A percentile compares a stretch with the other conserved stretches of the same genome.
Evolutionary conservation across 116 monocot genomes (phyloP).

Genomic region (Dioscorea cayenensis): DNA sequence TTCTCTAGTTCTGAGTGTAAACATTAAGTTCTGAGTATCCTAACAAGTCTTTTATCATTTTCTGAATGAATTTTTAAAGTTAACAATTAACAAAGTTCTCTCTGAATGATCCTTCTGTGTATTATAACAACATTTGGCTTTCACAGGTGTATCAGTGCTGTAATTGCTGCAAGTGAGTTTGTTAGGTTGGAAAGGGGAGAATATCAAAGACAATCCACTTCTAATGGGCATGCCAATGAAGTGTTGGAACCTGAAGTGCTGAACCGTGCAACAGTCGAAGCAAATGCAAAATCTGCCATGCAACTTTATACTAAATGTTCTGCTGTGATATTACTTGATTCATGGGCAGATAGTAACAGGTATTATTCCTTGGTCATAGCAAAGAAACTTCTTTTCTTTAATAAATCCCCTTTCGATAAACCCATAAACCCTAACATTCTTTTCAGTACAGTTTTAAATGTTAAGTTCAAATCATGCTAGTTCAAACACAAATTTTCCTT

Average conservation of each 20-base stretch:
- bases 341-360: slow-evolving; percentile 73
- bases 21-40: no score
- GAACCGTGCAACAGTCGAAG: slow-evolving; percentile 47
- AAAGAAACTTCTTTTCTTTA: neutral
- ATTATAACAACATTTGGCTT: neutral
- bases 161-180: slow-evolving; percentile 73
- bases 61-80: no score
- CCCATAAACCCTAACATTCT: neutral
- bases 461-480: no score
- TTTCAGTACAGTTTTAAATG: no score
- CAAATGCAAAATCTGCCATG: slow-evolving; percentile 84
- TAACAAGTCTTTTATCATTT: no score
- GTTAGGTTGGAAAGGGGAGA: slow-evolving; percentile 52
- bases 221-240: slow-evolving; percentile 53
- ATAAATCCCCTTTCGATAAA: neutral
- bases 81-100: no score
- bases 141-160: slow-evolving; percentile 77
- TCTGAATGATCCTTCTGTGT: neutral
- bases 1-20: no score
- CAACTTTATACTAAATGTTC: slow-evolving; percentile 77
- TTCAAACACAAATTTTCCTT: no score
- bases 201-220: slow-evolving; percentile 40
- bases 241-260: slow-evolving; percentile 41
- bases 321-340: slow-evolving; percentile 60
- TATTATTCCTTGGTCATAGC: slow-evolving; percentile 14